Conservation (phyloP, 1,284 basidiomycete genomes). For the Neonothopanus nambi region DNA sequence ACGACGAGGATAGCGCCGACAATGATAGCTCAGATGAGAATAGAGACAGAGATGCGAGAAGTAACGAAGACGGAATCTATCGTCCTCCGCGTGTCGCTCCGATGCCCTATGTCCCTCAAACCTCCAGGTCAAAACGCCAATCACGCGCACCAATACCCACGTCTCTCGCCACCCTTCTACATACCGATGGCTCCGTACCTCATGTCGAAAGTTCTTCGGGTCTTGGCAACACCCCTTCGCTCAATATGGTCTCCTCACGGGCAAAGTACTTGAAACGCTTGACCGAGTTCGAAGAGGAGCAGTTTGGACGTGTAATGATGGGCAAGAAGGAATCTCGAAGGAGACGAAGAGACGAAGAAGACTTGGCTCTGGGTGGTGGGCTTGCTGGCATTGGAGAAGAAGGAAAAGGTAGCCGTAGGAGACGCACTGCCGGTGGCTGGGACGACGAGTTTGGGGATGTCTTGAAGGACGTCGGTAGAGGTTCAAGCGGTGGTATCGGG, state of each 20-base stretch:
- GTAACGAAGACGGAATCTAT: constrained; percentile 67
- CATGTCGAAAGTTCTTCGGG: constrained; percentile 79
- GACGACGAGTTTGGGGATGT: constrained; percentile 87
- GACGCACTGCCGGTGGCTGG: constrained; percentile 70
- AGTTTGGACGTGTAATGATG: constrained; percentile 91
- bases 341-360: constrained; percentile 86
- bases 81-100: constrained; percentile 92
- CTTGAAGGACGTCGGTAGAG: constrained; percentile 55
- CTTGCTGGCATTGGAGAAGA: constrained; percentile 31
- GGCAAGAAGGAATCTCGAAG: constrained; percentile 86
- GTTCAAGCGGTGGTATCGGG: constrained; percentile 38
- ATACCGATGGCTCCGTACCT: constrained; percentile 64
- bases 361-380: constrained; percentile 85
- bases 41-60: constrained; percentile 31
- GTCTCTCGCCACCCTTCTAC: constrained; percentile 70
- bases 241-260: constrained; percentile 54
- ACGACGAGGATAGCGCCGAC: constrained; percentile 21
- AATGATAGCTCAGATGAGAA: constrained; percentile 19
- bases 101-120: constrained; percentile 80
- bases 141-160: constrained; percentile 60
- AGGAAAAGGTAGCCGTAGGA: constrained; percentile 47
- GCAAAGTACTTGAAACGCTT: constrained; percentile 81
- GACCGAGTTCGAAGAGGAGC: constrained; percentile 93
- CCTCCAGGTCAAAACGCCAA: constrained; percentile 46
- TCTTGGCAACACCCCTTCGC: constrained; percentile 62